Evolutionary conservation across 345 rosid genomes (phyloP), one percentile per base, ranked within the genome.

Genomic region (Adansonia digitata): DNA sequence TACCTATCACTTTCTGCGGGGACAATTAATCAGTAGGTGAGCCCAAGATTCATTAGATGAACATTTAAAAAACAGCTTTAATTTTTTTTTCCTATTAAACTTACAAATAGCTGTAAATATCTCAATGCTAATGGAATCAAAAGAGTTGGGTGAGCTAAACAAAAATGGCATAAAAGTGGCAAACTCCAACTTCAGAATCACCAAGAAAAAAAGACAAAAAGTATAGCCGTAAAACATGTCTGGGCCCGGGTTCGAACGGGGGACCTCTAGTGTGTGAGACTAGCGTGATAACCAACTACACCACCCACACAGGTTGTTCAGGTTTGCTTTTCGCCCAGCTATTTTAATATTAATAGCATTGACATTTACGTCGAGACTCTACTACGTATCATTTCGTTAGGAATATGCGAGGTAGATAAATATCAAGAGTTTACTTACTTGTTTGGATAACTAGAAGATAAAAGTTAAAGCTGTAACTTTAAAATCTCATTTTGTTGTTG

Each of bases 1-100:
- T 92, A 62, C 88, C 97, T 10, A 97, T 92, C 74, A 93, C 97
- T 82, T n/a, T 93, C 99, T 94, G 86, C 82, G 88, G 34, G 14
- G 5, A 26, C 4, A 71, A 81, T 22, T 39, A 71, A n/a, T 63
- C 45, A 71, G 5, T 20, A 43, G 43, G 42, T 69, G 15, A 46
- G 60, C 12, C 34, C 26, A 48, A 40, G 74, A 42, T 72, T 71
- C 59, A 61, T 46, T 46, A 74, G 74, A 49, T 45, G 22, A n/a
- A n/a, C n/a, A n/a, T n/a, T n/a, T n/a, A n/a, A n/a, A n/a, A n/a
- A n/a, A n/a, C n/a, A 60, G 56, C 51, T n/a, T 35, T 4, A 40
- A 14, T n/a, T n/a, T 12, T 55, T 53, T 56, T 20, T 60, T 73
- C 65, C 42, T 55, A 31, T 15, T 39, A 18, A 42, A 1, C 27